These are phyloP conservation scores for Globisporangium canariense DNA, from an alignment of 352 stramenopile genomes.

Conservation along the genomic window DNA sequence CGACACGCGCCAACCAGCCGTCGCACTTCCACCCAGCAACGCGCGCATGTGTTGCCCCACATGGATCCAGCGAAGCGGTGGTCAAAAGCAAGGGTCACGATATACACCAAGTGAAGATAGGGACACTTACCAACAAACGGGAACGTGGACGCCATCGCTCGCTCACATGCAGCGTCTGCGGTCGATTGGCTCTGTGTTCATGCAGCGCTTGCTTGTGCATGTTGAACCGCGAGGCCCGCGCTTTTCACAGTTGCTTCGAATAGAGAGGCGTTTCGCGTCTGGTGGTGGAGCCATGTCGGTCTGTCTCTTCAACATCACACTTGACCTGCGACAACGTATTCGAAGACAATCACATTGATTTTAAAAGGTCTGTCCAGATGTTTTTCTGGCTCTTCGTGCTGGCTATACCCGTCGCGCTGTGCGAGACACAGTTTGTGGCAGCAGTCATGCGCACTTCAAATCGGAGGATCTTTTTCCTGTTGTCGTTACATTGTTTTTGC, in stretches of 20 bases:
- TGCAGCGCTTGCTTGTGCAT: background rate
- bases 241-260: background rate
- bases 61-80: slow-evolving; percentile 1
- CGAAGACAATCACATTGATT: background rate
- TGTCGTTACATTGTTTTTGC: background rate
- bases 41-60: background rate
- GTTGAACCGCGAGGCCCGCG: background rate
- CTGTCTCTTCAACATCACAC: slow-evolving; percentile 2
- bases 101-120: background rate
- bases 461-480: background rate
- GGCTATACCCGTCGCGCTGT: slow-evolving; percentile 6
- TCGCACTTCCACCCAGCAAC: background rate
- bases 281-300: background rate
- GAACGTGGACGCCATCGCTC: slow-evolving; percentile 33
- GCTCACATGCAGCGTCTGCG: background rate
- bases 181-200: background rate
- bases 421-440: slow-evolving; percentile 11
- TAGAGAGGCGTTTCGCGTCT: background rate
- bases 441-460: slow-evolving; percentile 1
- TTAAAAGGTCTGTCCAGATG: background rate
- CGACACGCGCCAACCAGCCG: background rate
- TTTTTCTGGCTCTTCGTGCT: slow-evolving; percentile 13
- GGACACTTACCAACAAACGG: slow-evolving; percentile 30
- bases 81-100: background rate
- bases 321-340: background rate